Base-by-base conservation (phyloP, 805 yeast genomes). In the Candida parachauliodes region DNA sequence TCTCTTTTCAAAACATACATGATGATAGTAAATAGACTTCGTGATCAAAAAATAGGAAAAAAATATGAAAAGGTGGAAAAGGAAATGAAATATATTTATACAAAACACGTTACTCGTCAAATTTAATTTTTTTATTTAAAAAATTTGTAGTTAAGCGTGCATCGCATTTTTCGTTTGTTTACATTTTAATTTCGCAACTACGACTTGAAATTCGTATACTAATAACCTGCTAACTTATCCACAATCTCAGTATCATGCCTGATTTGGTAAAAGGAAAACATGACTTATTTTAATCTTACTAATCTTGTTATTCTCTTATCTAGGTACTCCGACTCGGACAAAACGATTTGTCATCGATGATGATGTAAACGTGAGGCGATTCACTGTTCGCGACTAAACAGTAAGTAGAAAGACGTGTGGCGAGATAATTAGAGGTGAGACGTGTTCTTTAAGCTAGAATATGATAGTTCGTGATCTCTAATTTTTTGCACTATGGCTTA, bases 1-100 rank as follows among this genome's bases (percentile, higher is more conserved):
- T 88, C 95, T 78, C 96, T 82, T 62, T 88, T 88, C 58, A 71
- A 75, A 52, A 88, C 96, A 63, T 77, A 86, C 95, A 88, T 87
- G n/a, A 17, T 32, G 23, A 17, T 20, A 25, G 31, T 20, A 21
- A 21, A 10, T 9, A 24, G 5, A 20, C 22, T 20, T 7, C 22
- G 5, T 24, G n/a, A 28, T 10, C 5, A 18, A 31, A 12, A 31
- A 23, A n/a, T 4, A 12, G 11, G 14, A 17, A 32, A n/a, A 22
- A 32, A 32, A 32, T 21, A n/a, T n/a, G n/a, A 21, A 7, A 11
- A 20, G 33, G 33, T 9, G n/a, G 12, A 21, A 5, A 12, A 15
- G 12, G 33, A 30, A 15, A 15, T 30, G 26, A 19, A 30, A 9
- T 6, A 17, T 6, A 20, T 30, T 30, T 30, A 30, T 30, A 30